phyloP scores from a whole-genome alignment of 75 land plant genomes.

The Ceratopteris richardii region DNA sequence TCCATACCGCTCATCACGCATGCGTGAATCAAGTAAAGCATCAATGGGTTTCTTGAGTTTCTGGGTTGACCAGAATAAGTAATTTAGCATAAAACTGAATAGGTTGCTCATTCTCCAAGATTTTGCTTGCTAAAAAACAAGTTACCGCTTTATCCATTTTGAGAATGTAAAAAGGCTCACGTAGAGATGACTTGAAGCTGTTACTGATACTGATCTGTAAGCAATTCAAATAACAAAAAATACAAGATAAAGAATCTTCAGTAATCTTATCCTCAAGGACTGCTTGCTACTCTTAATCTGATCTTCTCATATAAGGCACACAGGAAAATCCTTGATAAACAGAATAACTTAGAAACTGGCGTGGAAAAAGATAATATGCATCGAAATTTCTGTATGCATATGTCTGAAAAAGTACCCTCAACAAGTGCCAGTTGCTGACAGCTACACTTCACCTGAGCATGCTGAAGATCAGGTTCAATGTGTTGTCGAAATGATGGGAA shows the following conservation, averaged over 20 bases:
- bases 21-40: not conserved
- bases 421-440: not conserved
- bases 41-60: not conserved
- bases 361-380: too few relatives aligned
- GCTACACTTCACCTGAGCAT: constrained; percentile 86
- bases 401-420: too few relatives aligned
- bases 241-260: constrained; percentile 1
- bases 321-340: too few relatives aligned
- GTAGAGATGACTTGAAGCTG: constrained; percentile 91
- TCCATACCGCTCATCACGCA: not conserved
- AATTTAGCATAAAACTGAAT: too few relatives aligned
- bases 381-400: too few relatives aligned
- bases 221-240: not conserved
- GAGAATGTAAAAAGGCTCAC: constrained; percentile 91
- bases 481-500: constrained; percentile 95
- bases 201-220: constrained; percentile 93
- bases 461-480: constrained; percentile 98
- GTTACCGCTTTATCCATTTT: constrained; percentile 85
- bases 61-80: not conserved
- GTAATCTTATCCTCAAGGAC: too few relatives aligned
- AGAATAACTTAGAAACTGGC: too few relatives aligned
- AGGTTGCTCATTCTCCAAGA: too few relatives aligned
- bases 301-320: too few relatives aligned
- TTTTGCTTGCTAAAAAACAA: not conserved
- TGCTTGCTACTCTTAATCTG: too few relatives aligned